These are phyloP conservation scores for Myriangium duriaei DNA, from an alignment of 2,329 filamentous ascomycete species.

Conservation along the genomic window DNA sequence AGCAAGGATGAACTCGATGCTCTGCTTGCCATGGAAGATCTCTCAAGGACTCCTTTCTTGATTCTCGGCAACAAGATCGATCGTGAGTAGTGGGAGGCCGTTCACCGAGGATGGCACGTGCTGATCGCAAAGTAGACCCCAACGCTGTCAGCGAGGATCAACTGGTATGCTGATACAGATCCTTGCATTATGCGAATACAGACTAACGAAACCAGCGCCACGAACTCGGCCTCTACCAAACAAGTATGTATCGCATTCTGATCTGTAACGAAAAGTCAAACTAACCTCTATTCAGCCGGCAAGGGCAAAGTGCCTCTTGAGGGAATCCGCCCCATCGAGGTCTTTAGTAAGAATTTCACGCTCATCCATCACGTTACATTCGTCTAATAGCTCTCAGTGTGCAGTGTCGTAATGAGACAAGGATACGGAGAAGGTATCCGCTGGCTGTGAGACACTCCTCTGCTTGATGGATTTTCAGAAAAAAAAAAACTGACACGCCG, in stretches of 20 bases:
- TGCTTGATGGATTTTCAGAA: not conserved
- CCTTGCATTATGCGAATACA: not conserved
- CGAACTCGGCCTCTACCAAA: conserved; percentile 88
- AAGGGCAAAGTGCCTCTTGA: conserved; percentile 90
- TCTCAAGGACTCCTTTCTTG: conserved; percentile 88
- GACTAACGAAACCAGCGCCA: conserved; percentile 40
- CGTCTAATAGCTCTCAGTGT: conserved; percentile 41
- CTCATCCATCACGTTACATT: not conserved
- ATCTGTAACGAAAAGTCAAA: not conserved
- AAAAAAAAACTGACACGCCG: not conserved
- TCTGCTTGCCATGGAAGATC: conserved; percentile 91
- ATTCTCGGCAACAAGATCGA: conserved; percentile 99
- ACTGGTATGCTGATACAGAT: conserved; percentile 31
- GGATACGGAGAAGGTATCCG: conserved; percentile 80
- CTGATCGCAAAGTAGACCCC: conserved; percentile 40
- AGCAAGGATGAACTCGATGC: conserved; percentile 92
- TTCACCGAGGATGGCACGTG: not conserved
- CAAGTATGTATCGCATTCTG: conserved; percentile 25
- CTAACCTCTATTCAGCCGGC: conserved; percentile 32
- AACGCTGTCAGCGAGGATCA: conserved; percentile 93
- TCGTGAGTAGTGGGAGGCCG: conserved; percentile 28
- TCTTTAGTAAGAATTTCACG: conserved; percentile 48
- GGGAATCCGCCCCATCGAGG: conserved; percentile 86
- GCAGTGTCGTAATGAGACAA: conserved; percentile 96
- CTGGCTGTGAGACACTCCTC: conserved; percentile 46